Base-by-base conservation (phyloP, 768 basidiomycete species). In the Lactifluus piperatus region DNA sequence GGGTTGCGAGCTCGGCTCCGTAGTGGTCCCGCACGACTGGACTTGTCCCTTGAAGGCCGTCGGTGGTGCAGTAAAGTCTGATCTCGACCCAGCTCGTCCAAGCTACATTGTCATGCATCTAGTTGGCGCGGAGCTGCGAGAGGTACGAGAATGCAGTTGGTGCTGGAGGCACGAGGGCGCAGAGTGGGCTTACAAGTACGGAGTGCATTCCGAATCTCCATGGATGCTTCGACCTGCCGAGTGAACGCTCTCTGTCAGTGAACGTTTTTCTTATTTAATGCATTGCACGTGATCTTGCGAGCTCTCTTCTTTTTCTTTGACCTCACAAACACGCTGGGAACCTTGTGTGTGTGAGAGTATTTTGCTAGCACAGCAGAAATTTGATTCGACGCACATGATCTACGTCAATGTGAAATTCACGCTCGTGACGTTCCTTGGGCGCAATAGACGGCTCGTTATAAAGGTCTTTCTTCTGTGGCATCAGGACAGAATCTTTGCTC, bases 81-180 rank as follows among this genome's bases (percentile, higher is more conserved):
- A 77, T 79, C 71, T 98, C 95, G 34, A 97, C 86, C 65, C 85
- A 77, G 68, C 81, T 85, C 68, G 91, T 76, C 66, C 97, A 93
- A 10, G 77, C 74, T 18, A 78, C 76, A 30, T 79, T 78, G 53
- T 91, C 80, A 70, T 86, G 85, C 7, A 80, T 84, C 61, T 85
- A 85, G n/a, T 88, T 88, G 43, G 95, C 86, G 68, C 97, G 93
- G 65, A 98, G 75, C 39, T 94, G 86, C 69, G 97, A 95, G 65
- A 99, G 76, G 72, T 91, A 91, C 2, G 89, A 90, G 67, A 97
- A 82, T 36, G 88, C 81, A 95, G 78, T 66, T 98, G 94, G 68
- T 90, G 84, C 50, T 81, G 72, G 14, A 84, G 80, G 48, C 86
- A 70, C 34, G 84, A 83, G 57, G 87, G 75, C 32, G 84, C 72